Conservation (phyloP, 1,284 basidiomycete species). For the Phenoliferia sp. region DNA sequence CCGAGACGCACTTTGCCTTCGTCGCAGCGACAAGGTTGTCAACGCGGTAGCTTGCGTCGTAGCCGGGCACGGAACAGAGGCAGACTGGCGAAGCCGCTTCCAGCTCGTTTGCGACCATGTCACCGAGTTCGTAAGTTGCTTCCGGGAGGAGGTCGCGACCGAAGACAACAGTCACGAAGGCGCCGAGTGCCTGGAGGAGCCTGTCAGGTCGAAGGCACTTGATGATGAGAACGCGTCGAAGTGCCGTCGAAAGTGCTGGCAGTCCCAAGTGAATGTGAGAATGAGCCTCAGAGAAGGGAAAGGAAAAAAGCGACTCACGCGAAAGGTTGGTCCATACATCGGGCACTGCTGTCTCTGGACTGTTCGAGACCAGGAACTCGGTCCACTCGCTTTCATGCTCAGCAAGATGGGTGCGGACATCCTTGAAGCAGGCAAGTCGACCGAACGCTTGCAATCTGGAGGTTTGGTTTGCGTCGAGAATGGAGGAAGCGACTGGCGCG, state of each 20-base stretch:
- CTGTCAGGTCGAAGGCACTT: conserved; percentile 89
- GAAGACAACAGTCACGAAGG: conserved; percentile 71
- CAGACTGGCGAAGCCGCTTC: conserved; percentile 77
- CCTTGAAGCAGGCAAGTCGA: conserved; percentile 61
- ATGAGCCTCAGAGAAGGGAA: neutral
- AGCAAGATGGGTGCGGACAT: conserved; percentile 63
- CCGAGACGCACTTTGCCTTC: conserved; percentile 61
- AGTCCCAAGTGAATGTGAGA: neutral
- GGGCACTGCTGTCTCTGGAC: conserved; percentile 67
- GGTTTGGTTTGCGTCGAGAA: conserved; percentile 55
- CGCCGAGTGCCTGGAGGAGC: conserved; percentile 69
- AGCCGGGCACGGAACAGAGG: conserved; percentile 87
- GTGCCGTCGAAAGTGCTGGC: conserved; percentile 63
- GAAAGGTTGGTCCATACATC: conserved; percentile 19
- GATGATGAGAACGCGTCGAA: conserved; percentile 71
- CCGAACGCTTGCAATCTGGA: conserved; percentile 48
- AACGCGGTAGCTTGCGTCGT: conserved; percentile 91
- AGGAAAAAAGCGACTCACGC: conserved; percentile 12
- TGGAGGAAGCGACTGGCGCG: neutral
- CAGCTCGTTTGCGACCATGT: conserved; percentile 73
- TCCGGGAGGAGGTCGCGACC: conserved; percentile 68
- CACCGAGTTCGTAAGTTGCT: conserved; percentile 66
- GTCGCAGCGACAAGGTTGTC: conserved; percentile 79
- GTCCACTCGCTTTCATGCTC: conserved; percentile 68
- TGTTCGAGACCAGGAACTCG: conserved; percentile 62